Evolutionary conservation across 306 rosid genomes (phyloP).

Genomic region (Dryas drummondii): DNA sequence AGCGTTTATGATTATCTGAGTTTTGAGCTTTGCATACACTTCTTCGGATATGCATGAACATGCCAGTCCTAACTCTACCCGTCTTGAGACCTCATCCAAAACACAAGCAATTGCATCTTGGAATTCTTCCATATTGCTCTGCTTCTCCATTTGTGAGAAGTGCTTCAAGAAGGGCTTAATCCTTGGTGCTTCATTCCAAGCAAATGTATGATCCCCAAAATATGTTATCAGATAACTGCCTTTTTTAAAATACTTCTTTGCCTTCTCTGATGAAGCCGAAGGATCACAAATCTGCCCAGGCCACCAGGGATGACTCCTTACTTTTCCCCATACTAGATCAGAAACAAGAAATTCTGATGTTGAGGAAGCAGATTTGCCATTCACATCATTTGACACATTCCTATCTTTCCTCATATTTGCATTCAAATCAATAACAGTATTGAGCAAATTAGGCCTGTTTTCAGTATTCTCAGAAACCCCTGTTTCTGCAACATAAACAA

Average conservation of each 20-base stretch:
- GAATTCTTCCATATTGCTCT: conserved; percentile 48
- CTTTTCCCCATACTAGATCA: conserved; percentile 90
- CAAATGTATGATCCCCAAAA: conserved; percentile 77
- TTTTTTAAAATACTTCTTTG: conserved; percentile 54
- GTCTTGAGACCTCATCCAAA: conserved; percentile 73
- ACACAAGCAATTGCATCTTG: conserved; percentile 64
- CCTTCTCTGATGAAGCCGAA: conserved; percentile 59
- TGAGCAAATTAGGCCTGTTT: conserved; percentile 25
- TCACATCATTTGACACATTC: conserved; percentile 10
- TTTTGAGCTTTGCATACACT: conserved; percentile 42
- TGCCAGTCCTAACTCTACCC: conserved; percentile 66
- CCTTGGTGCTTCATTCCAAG: conserved; percentile 72
- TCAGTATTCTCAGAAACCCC: conserved; percentile 16
- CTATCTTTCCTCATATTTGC: conserved; percentile 28
- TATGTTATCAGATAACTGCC: conserved; percentile 56
- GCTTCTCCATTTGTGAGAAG: conserved; percentile 68
- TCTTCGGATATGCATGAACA: conserved; percentile 68
- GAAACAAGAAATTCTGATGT: conserved; percentile 36
- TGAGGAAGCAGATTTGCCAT: conserved; percentile 26
- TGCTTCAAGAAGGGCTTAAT: conserved; percentile 63
- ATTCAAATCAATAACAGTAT: conserved; percentile 55
- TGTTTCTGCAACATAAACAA: conserved; percentile 7
- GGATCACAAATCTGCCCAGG: conserved; percentile 89
- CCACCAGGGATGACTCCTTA: conserved; percentile 96
- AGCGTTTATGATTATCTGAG: conserved; percentile 51